Evolutionary conservation across 2,329 filamentous ascomycete genomes (phyloP), one percentile per base, ranked within the genome.

Genomic region (Hirsutella minnesotensis): DNA sequence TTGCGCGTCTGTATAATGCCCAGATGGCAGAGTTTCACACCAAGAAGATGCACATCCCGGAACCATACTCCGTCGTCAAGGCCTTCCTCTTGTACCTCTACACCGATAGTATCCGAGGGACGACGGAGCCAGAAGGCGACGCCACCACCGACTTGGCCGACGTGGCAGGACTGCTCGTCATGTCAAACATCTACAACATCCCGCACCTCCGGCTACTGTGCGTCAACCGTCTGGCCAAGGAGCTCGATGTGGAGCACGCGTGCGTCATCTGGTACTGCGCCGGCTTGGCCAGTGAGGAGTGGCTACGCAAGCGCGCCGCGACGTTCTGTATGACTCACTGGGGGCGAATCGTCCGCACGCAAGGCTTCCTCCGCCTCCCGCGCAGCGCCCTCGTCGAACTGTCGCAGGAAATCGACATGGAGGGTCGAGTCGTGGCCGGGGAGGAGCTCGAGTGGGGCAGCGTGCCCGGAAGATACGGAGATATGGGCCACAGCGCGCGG

Each of bases 1-100:
- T 98, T 65, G 81, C 84, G 34, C 83, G 92, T 15, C 70, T 98
- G 3, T 96, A 94, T 68, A 82, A 83, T 41, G 81, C 90, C 4
- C 88, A 95, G 57, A 98, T 98, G 92, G 81, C 85, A 12, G 92
- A 98, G 60, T 98, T 94, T 55, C 92, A 98, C 59, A 92, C 87
- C 15, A 92, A 92, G 56, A 88, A 86, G 62, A 92, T 98, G 83
- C 90, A 98, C 63, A 95, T 98, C 37, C 90, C 92, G 0, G 94
- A 98, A 56, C 89, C 90, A 1, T 96, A 95, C 62, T 82, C 81
- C 1, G 88, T 95, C 0, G 92, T 98, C 38, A 88, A 86, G 52
- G 87, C 90, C 1, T 98, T 98, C 57, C 72, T 98, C 22, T 90
- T 92, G 64, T 98, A 95, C 57, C 76, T 98, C 1, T 98, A 98